A percentile compares a stretch with the other conserved stretches of the same genome.
Conservation (phyloP, 257 asterid genomes). For the Petunia secreta region DNA sequence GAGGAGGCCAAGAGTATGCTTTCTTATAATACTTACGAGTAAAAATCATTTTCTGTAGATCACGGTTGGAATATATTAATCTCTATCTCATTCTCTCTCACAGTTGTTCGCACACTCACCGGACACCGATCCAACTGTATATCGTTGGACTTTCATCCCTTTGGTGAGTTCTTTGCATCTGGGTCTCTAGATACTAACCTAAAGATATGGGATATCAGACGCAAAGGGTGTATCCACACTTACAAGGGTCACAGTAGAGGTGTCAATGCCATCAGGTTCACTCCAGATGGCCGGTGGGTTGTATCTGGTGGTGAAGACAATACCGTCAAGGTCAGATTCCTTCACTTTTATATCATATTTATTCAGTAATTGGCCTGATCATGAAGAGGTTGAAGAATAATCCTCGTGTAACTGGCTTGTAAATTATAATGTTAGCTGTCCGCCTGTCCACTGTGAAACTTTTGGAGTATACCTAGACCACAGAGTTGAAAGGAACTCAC, state of each 20-base stretch:
- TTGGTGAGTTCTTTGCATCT: slow-evolving; percentile 99
- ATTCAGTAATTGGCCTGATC: not conserved
- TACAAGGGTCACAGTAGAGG: slow-evolving; percentile 99
- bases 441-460: not conserved
- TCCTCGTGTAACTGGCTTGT: not conserved
- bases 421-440: too few species aligned
- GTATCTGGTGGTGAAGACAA: slow-evolving; percentile 99
- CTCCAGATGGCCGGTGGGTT: slow-evolving; percentile 99
- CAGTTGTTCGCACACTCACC: slow-evolving; percentile 93
- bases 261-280: slow-evolving; percentile 87
- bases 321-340: slow-evolving; percentile 80
- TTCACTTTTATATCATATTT: slow-evolving; percentile 27
- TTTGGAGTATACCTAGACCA: not conserved
- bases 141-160: slow-evolving; percentile 97
- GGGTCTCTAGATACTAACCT: slow-evolving; percentile 97
- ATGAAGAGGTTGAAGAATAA: slow-evolving; percentile 16
- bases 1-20: slow-evolving; percentile 97
- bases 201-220: slow-evolving; percentile 97
- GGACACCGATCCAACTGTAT: slow-evolving; percentile 99
- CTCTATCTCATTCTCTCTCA: not conserved
- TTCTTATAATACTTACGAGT: slow-evolving; percentile 24
- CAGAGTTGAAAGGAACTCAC: not conserved
- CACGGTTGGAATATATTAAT: slow-evolving; percentile 7
- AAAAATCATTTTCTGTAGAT: not conserved
- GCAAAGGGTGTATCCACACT: slow-evolving; percentile 97